Conservation (phyloP, 108 stramenopile genomes). For the Schizochytrium sp. region DNA sequence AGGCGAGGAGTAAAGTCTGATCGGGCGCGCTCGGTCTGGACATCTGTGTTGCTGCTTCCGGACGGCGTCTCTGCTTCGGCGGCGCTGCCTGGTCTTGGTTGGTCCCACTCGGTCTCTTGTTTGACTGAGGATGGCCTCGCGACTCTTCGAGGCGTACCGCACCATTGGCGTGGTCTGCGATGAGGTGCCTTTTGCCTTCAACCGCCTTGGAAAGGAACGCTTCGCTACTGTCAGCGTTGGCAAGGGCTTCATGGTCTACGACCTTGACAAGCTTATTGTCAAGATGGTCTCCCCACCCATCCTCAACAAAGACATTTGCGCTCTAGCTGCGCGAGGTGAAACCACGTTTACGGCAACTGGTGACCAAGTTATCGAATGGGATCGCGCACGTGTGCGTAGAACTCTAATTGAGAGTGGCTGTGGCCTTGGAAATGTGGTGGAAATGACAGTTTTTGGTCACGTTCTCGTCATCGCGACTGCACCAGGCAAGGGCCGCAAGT, state of each 20-base stretch:
- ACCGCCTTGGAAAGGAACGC: conserved; percentile 70
- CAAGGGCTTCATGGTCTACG: conserved; percentile 69
- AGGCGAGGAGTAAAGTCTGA: too few species aligned
- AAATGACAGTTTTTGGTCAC: conserved; percentile 17
- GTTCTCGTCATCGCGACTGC: background rate
- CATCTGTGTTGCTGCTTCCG: too few species aligned
- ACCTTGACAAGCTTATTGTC: conserved; percentile 60
- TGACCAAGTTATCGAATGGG: conserved; percentile 31
- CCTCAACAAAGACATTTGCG: background rate
- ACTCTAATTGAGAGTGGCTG: background rate
- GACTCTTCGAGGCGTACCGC: conserved; percentile 71
- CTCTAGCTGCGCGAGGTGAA: background rate
- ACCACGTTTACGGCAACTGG: conserved; percentile 43
- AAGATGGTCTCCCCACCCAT: conserved; percentile 41
- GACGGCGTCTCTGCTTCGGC: too few species aligned
- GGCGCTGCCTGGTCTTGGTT: too few species aligned
- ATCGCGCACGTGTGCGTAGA: conserved; percentile 24
- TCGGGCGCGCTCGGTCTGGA: too few species aligned
- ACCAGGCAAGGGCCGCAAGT: background rate
- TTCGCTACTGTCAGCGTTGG: conserved; percentile 71
- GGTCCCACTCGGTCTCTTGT: too few species aligned
- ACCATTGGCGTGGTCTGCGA: conserved; percentile 72
- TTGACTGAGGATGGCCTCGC: conserved; percentile 59
- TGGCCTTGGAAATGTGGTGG: background rate
- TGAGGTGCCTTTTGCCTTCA: conserved; percentile 70